Evolutionary conservation across 2,329 filamentous ascomycete species (phyloP).

Genomic region (Colletotrichum abscissum): DNA sequence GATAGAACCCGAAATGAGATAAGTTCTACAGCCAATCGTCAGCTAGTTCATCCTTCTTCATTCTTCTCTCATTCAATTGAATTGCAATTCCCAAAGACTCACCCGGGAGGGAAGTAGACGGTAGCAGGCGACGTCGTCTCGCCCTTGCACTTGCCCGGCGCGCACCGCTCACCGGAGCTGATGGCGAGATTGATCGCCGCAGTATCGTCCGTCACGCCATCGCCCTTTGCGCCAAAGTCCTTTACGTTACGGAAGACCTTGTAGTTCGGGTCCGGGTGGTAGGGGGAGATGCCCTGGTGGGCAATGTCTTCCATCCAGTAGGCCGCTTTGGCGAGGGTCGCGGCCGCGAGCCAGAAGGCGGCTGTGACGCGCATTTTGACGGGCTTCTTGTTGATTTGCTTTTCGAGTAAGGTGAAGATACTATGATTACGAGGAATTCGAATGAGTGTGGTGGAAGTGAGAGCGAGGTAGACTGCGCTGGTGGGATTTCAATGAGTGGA

Average conservation of each 20-base stretch:
- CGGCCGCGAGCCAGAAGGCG: constrained; percentile 30
- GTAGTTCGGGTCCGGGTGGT: constrained; percentile 55
- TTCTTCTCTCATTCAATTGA: neutral
- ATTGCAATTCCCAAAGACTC: neutral
- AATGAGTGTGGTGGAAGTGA: neutral
- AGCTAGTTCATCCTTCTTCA: neutral
- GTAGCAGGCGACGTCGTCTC: constrained; percentile 54
- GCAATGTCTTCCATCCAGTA: constrained; percentile 58
- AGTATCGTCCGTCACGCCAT: constrained; percentile 50
- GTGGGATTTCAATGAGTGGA: neutral
- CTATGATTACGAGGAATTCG: neutral
- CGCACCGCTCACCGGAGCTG: constrained; percentile 54
- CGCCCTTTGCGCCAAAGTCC: constrained; percentile 53
- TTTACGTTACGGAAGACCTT: constrained; percentile 61
- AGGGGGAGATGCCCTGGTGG: constrained; percentile 60
- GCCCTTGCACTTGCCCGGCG: constrained; percentile 43
- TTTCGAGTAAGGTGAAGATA: too few relatives aligned
- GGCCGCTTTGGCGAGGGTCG: constrained; percentile 36
- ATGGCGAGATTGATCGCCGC: constrained; percentile 50
- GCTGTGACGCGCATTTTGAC: constrained; percentile 33
- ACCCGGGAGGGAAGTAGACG: constrained; percentile 52
- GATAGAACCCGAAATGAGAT: constrained; percentile 77
- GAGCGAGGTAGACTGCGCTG: neutral
- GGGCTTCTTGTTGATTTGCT: neutral
- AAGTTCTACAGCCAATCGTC: constrained; percentile 58